A percentile compares a stretch with the other conserved stretches of the same genome.
phyloP scores from a whole-genome alignment of 257 asterid species.

The Anisodus tanguticus region DNA sequence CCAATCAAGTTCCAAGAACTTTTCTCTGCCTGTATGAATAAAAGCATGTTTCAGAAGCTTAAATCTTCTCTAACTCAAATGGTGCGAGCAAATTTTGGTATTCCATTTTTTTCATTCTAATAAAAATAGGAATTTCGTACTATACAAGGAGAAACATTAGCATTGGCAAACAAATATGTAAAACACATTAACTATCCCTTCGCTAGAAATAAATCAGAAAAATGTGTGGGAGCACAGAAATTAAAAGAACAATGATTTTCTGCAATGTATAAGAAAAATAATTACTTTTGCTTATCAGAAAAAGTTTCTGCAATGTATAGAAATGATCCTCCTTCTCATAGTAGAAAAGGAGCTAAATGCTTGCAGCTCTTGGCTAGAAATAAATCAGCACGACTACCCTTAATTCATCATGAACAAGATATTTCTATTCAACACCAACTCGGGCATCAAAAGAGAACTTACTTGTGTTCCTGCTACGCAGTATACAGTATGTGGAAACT shows the following conservation, averaged over 20 bases:
- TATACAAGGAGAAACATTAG: neutral
- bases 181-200: neutral
- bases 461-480: conserved; percentile 96
- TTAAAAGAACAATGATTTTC: neutral
- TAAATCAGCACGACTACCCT: neutral
- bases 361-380: neutral
- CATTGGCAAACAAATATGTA: neutral
- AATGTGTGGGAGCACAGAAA: neutral
- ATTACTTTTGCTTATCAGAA: neutral
- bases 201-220: neutral
- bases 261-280: neutral
- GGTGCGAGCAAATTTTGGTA: neutral
- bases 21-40: conserved; percentile 67
- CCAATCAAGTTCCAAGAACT: conserved; percentile 74
- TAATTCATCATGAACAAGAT: neutral
- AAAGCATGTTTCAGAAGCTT: conserved; percentile 1
- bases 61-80: neutral
- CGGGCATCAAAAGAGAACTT: conserved; percentile 23
- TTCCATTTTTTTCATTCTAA: neutral
- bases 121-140: neutral
- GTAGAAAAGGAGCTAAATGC: neutral
- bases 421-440: neutral
- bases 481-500: conserved; percentile 81
- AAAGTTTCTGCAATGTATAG: neutral
- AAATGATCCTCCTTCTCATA: neutral